Percentiles rank a stretch among this genome's conserved stretches.
Conservation (phyloP, 176 grass and related monocot species). For the Oryza meridionalis region DNA sequence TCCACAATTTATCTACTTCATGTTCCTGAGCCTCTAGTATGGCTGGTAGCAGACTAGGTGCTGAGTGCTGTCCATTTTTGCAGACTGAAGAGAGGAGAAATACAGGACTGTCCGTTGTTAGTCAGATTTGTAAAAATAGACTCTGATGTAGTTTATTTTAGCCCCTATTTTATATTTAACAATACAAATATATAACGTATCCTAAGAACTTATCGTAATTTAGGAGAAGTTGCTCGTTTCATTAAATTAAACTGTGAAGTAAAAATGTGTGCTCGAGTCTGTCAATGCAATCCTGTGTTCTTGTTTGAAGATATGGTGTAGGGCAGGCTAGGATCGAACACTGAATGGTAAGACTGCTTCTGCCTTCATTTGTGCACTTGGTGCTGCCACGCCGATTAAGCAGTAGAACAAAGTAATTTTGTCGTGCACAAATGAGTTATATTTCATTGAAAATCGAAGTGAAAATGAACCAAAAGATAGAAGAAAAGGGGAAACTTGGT, state of each 20-base stretch:
- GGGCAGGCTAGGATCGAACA: background rate
- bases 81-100: slow-evolving; percentile 27
- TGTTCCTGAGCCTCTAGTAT: background rate
- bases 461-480: too few species aligned
- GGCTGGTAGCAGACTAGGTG: background rate
- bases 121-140: background rate
- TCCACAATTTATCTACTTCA: background rate
- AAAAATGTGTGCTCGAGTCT: background rate
- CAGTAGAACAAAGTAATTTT: too few species aligned
- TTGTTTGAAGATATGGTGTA: background rate
- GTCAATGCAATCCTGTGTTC: background rate
- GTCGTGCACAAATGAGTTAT: too few species aligned
- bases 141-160: background rate
- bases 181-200: background rate
- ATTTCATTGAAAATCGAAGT: background rate
- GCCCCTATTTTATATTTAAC: background rate
- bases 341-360: background rate
- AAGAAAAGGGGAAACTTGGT: background rate
- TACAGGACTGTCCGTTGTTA: background rate
- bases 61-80: slow-evolving; percentile 27
- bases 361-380: background rate
- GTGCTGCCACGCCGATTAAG: too few species aligned
- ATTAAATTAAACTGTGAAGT: slow-evolving; percentile 10
- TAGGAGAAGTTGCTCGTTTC: background rate
- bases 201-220: background rate